phyloP scores from a whole-genome alignment of 441 rosid species.

The Viola pubescens region DNA sequence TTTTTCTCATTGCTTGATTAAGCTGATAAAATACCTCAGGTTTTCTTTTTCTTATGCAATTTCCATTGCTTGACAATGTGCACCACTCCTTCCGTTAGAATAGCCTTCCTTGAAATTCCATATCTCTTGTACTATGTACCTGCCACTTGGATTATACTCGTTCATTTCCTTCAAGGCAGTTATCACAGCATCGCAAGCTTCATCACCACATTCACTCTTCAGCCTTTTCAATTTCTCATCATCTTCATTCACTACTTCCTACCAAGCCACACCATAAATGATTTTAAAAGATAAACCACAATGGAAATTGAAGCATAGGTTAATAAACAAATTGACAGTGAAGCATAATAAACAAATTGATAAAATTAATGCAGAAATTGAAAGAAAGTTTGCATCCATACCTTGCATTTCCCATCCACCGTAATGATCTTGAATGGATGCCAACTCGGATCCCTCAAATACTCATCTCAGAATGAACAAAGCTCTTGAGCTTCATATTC shows the following conservation, averaged over 20 bases:
- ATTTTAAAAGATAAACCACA: not conserved
- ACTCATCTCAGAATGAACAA: constrained; percentile 40
- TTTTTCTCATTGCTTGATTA: too few species aligned
- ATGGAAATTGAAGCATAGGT: not conserved
- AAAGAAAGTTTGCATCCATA: constrained; percentile 3
- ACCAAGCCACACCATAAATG: constrained; percentile 10
- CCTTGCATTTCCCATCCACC: constrained; percentile 33
- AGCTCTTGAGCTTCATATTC: constrained; percentile 26
- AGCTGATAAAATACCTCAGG: constrained; percentile 3
- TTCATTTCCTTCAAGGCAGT: constrained; percentile 34
- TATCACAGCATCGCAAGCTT: constrained; percentile 29
- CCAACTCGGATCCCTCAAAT: constrained; percentile 42
- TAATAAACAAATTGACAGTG: not conserved
- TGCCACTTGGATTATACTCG: constrained; percentile 48
- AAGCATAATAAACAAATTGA: not conserved
- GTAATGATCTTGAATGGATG: constrained; percentile 39
- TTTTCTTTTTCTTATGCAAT: constrained; percentile 18
- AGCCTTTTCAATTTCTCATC: constrained; percentile 36
- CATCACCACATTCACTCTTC: constrained; percentile 32
- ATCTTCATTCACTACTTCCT: constrained; percentile 38
- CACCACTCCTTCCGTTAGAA: constrained; percentile 29
- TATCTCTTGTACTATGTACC: constrained; percentile 31
- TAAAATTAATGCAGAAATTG: not conserved
- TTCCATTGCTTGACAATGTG: constrained; percentile 29
- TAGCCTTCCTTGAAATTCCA: constrained; percentile 45